Evolutionary conservation across 2,329 filamentous ascomycete species (phyloP), one percentile per base, ranked within the genome.

Genomic region (Trichophyton mentagrophytes): DNA sequence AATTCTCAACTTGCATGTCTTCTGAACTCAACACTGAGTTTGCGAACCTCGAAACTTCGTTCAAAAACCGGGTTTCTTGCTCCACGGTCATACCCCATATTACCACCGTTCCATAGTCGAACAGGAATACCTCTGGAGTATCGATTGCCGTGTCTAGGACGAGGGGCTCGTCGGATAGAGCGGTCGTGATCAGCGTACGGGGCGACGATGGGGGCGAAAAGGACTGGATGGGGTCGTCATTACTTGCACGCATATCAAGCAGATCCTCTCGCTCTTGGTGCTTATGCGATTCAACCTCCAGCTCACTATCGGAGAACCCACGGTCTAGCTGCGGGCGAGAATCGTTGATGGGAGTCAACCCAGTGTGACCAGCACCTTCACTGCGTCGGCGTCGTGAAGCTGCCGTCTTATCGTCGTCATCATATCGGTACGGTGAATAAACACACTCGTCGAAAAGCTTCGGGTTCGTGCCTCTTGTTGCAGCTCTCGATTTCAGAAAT

Each of bases 361-460:
- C 51, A 27, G 58, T 49, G 4, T 62, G 27, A 13, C n/a, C 15
- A 30, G 33, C 9, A 11, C 49, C 59, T 9, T 55, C 49, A 33
- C 47, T 57, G 6, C 40, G 13, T 30, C 38, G 33, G 9, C 33
- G 27, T 11, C 27, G 40, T 4, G 20, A n/a, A 55, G 59, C 38
- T 33, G 67, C 68, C 47, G 71, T 68, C 64, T 73, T 74, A 53
- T 71, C 68, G 76, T 79, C 67, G 68, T 83, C 80, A 47, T 80
- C 79, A 72, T 96, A 96, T 68, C 85, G 86, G 73, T 95, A 99
- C 0, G 92, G 90, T 9, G 92, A 90, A 75, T 99, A 99, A 67
- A 99, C 90, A 73, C 93, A 99, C 74, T 99, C 93, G 72, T 99
- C 93, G 67, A 96, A 96, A 61, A 93, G 77, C 74, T 96, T 97